These are phyloP conservation scores for Ustilago bromivora DNA, from an alignment of 1,284 basidiomycete genomes.

Conservation along the genomic window DNA sequence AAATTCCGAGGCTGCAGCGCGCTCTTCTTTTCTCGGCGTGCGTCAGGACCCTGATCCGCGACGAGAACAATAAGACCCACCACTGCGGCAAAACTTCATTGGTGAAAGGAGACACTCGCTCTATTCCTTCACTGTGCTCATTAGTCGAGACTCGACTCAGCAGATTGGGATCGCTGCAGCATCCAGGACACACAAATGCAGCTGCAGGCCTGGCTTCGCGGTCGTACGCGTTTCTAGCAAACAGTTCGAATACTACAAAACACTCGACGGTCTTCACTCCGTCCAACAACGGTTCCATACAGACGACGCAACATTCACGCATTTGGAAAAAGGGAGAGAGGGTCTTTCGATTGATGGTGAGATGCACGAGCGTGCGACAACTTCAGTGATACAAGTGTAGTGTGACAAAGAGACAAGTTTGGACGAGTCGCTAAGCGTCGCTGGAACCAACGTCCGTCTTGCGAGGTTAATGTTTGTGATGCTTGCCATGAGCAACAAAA, in stretches of 20 bases:
- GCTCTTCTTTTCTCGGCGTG: slow-evolving; percentile 3
- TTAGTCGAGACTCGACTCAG: background rate
- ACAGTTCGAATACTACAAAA: no score
- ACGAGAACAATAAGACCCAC: background rate
- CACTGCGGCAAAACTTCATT: background rate
- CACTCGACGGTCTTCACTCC: background rate
- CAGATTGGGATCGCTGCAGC: background rate
- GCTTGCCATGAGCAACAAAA: background rate
- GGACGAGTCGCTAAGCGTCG: slow-evolving; percentile 4
- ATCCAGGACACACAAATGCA: background rate
- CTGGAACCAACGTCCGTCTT: background rate
- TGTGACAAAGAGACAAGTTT: background rate
- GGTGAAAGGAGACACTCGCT: background rate
- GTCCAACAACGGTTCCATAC: background rate
- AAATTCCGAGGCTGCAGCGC: background rate
- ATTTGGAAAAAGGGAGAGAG: background rate
- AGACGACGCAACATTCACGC: background rate
- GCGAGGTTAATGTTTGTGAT: background rate
- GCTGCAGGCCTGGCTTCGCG: background rate
- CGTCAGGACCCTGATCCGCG: slow-evolving; percentile 28
- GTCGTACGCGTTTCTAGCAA: background rate
- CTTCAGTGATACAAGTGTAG: background rate
- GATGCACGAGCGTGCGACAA: background rate
- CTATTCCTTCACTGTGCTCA: background rate
- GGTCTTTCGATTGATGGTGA: background rate